Percentiles rank a stretch among this genome's conserved stretches.
Evolutionary conservation across 345 rosid genomes (phyloP).

Genomic region (Corchorus capsularis): DNA sequence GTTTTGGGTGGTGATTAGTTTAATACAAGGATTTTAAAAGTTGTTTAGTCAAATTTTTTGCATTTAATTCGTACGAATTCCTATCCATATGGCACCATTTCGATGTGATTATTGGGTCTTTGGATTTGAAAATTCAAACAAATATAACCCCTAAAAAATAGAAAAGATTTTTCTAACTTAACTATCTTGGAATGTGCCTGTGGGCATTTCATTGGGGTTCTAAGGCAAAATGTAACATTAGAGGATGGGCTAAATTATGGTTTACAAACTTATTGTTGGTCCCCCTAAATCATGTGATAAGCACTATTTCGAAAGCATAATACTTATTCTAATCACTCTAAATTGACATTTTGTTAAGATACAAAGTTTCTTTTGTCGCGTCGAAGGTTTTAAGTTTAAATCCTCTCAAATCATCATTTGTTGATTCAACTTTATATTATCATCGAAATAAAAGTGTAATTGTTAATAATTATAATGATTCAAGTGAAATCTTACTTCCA

Average conservation of each 20-base stretch:
- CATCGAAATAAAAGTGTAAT: background rate
- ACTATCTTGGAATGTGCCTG: conserved; percentile 35
- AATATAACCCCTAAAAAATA: background rate
- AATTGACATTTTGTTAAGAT: background rate
- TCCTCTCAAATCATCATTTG: background rate
- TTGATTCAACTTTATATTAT: background rate
- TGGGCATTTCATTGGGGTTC: conserved; percentile 1
- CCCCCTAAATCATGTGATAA: conserved; percentile 10
- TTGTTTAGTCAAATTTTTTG: conserved; percentile 16
- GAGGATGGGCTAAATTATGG: background rate
- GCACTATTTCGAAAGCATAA: background rate
- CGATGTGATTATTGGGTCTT: conserved; percentile 1
- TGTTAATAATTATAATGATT: background rate
- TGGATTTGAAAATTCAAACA: conserved; percentile 14
- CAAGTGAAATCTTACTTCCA: background rate
- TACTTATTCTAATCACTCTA: background rate
- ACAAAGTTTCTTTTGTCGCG: background rate
- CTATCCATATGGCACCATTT: background rate
- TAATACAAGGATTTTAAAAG: conserved; percentile 5
- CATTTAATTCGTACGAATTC: conserved; percentile 19
- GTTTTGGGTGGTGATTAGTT: conserved; percentile 18
- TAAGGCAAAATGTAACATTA: background rate
- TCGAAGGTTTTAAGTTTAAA: background rate
- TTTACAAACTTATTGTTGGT: background rate
- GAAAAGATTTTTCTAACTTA: background rate